Evolutionary conservation across 2,329 filamentous ascomycete species (phyloP).

Genomic region (Paecilomyces formosus): DNA sequence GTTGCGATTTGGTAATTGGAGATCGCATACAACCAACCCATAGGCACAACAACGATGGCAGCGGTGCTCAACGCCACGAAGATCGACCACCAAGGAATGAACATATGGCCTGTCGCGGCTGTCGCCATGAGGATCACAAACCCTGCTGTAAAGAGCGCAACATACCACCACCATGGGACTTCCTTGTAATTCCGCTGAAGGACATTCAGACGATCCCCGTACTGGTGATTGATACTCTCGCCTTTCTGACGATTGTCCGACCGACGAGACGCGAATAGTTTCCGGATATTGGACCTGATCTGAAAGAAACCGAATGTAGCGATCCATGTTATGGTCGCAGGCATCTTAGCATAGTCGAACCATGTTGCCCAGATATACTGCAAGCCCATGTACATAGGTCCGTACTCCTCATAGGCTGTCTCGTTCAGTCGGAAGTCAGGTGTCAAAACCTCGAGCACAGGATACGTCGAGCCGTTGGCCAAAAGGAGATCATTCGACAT

Average conservation of each 20-base stretch:
- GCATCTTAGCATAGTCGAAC: slow-evolving; percentile 54
- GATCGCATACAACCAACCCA: slow-evolving; percentile 54
- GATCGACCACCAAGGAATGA: slow-evolving; percentile 54
- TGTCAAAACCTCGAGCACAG: slow-evolving; percentile 36
- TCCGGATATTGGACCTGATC: slow-evolving; percentile 39
- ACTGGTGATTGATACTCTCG: slow-evolving; percentile 46
- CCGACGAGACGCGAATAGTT: slow-evolving; percentile 33
- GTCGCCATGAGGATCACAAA: slow-evolving; percentile 47
- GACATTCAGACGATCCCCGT: slow-evolving; percentile 52
- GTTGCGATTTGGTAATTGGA: slow-evolving; percentile 50
- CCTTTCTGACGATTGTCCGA: slow-evolving; percentile 19
- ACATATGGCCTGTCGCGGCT: slow-evolving; percentile 45
- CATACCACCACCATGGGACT: slow-evolving; percentile 54
- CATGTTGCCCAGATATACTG: slow-evolving; percentile 54
- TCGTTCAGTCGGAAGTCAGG: slow-evolving; percentile 42
- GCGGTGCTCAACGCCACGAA: slow-evolving; percentile 51
- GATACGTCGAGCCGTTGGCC: slow-evolving; percentile 43
- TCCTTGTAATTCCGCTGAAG: slow-evolving; percentile 52
- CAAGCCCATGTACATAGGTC: slow-evolving; percentile 50
- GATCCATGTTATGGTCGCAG: slow-evolving; percentile 54
- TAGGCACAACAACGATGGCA: slow-evolving; percentile 48
- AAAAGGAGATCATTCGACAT: slow-evolving; percentile 53
- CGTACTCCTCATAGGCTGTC: slow-evolving; percentile 40
- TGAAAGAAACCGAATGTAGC: slow-evolving; percentile 47
- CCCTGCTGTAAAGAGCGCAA: slow-evolving; percentile 42